Conservation (phyloP, 768 basidiomycete genomes). For the Candolleomyces efflorescens region DNA sequence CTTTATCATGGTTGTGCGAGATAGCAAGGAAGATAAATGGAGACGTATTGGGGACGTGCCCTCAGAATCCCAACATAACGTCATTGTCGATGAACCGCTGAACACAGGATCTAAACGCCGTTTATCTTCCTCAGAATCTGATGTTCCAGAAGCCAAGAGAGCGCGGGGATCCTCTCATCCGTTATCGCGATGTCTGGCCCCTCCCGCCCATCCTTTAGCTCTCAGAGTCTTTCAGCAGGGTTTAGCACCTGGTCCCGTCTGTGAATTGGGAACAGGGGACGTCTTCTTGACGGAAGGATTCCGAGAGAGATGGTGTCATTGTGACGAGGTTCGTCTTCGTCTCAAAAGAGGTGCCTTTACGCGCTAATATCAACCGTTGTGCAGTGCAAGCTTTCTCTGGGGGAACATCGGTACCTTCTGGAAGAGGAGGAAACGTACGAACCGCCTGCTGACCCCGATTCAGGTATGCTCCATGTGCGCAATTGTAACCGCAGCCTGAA, state of each 20-base stretch:
- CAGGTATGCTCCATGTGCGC: constrained; percentile 35
- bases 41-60: constrained; percentile 36
- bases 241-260: constrained; percentile 17
- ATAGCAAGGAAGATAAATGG: constrained; percentile 46
- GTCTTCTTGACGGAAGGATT: constrained; percentile 73
- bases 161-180: constrained; percentile 22
- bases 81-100: constrained; percentile 21
- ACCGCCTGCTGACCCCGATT: constrained; percentile 84
- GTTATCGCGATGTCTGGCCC: constrained; percentile 48
- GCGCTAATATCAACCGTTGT: background rate
- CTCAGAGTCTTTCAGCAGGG: constrained; percentile 39
- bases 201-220: constrained; percentile 41
- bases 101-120: constrained; percentile 47
- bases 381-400: constrained; percentile 58
- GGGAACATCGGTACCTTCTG: constrained; percentile 54
- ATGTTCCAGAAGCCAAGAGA: constrained; percentile 33
- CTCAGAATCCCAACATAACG: constrained; percentile 17
- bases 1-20: constrained; percentile 61
- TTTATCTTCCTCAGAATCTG: constrained; percentile 26
- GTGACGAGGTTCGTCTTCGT: constrained; percentile 41
- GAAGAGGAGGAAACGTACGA: constrained; percentile 83
- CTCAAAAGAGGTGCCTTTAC: background rate
- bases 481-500: background rate
- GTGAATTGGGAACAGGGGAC: constrained; percentile 57
- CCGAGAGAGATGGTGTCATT: constrained; percentile 78